phyloP scores from a whole-genome alignment of 495 filamentous ascomycete genomes.

The Penicillium malachiteum region DNA sequence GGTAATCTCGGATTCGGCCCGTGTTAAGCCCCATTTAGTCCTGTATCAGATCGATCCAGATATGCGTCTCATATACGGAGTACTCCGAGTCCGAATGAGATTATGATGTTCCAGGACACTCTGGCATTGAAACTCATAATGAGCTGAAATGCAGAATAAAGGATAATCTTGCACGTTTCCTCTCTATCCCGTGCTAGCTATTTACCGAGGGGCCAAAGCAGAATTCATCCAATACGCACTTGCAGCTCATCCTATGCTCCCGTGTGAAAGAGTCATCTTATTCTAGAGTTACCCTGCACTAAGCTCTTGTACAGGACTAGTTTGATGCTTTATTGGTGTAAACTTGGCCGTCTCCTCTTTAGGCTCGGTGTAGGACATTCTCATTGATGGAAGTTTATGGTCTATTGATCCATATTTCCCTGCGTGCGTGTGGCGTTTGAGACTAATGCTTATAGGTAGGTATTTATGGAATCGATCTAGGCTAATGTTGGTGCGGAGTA shows the following conservation, averaged over 20 bases:
- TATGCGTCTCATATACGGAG: no score
- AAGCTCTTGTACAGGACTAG: background rate
- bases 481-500: no score
- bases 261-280: background rate
- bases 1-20: constrained; percentile 19
- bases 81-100: no score
- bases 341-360: background rate
- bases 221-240: background rate
- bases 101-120: no score
- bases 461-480: no score
- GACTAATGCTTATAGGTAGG: background rate
- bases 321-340: background rate
- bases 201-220: background rate
- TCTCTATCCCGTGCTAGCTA: background rate
- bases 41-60: constrained; percentile 16
- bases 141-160: no score
- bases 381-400: background rate
- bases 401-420: background rate
- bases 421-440: background rate
- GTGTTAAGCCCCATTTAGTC: constrained; percentile 12
- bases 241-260: background rate
- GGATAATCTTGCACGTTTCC: no score
- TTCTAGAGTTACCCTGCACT: background rate
- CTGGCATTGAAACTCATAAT: no score
- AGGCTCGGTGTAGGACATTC: background rate